These are phyloP conservation scores for Fusarium sp. DNA, from an alignment of 2,329 filamentous ascomycete species.

Conservation along the genomic window DNA sequence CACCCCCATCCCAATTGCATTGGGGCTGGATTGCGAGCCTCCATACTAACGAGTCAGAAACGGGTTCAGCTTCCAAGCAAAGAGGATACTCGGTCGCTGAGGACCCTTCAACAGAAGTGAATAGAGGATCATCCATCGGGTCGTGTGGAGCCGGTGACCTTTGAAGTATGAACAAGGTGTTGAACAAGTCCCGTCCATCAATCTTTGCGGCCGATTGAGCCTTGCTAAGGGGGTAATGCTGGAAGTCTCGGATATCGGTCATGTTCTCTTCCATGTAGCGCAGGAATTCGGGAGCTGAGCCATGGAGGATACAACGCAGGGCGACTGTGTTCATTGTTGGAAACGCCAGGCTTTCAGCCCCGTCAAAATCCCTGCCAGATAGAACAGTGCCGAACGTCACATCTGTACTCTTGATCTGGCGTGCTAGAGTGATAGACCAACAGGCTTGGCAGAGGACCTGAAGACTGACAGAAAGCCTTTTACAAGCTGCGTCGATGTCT, in stretches of 20 bases:
- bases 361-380: slow-evolving; percentile 83
- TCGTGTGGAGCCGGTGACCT: slow-evolving; percentile 43
- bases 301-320: slow-evolving; percentile 78
- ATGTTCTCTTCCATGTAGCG: slow-evolving; percentile 79
- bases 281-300: slow-evolving; percentile 72
- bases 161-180: slow-evolving; percentile 68
- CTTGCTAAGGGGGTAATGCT: slow-evolving; percentile 81
- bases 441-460: slow-evolving; percentile 82
- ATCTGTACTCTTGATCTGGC: slow-evolving; percentile 73
- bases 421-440: slow-evolving; percentile 78
- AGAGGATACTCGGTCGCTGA: slow-evolving; percentile 84
- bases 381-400: slow-evolving; percentile 85
- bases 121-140: slow-evolving; percentile 53
- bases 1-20: slow-evolving; percentile 60
- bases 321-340: slow-evolving; percentile 94
- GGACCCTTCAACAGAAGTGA: slow-evolving; percentile 70
- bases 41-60: slow-evolving; percentile 70
- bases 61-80: slow-evolving; percentile 81
- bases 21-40: slow-evolving; percentile 75
- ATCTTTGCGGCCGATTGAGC: slow-evolving; percentile 62
- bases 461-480: slow-evolving; percentile 72
- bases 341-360: slow-evolving; percentile 76
- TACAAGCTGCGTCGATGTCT: slow-evolving; percentile 68
- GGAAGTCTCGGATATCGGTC: slow-evolving; percentile 73
- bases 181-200: slow-evolving; percentile 59